Evolutionary conservation across 179 eudicot genomes (phyloP).

Genomic region (Silene coronaria): DNA sequence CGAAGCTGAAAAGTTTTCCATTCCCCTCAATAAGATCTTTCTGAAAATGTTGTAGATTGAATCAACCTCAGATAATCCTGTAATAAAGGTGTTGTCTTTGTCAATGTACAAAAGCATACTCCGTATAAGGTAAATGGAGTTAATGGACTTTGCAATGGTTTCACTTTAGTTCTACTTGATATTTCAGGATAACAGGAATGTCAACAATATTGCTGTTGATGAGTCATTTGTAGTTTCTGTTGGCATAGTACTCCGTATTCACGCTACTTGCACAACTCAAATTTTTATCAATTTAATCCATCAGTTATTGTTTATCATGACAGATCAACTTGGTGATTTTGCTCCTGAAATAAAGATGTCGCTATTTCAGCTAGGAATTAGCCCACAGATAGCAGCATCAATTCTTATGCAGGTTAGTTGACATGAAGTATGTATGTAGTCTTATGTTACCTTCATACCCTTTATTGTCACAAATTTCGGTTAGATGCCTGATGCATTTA

Average conservation of each 20-base stretch:
- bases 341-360: slow-evolving; percentile 90
- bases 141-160: background rate
- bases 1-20: too few relatives aligned
- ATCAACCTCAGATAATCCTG: background rate
- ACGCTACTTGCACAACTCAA: background rate
- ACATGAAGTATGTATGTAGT: slow-evolving; percentile 1
- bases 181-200: background rate
- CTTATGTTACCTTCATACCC: background rate
- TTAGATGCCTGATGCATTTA: background rate
- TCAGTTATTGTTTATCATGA: slow-evolving; percentile 17
- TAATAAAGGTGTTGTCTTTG: slow-evolving; percentile 1
- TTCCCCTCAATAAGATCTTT: background rate
- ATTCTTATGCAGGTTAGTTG: slow-evolving; percentile 82
- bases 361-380: slow-evolving; percentile 90
- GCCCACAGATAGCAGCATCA: slow-evolving; percentile 97
- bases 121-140: background rate
- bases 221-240: slow-evolving; percentile 5
- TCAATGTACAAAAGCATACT: background rate
- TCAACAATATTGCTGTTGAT: background rate
- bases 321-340: slow-evolving; percentile 82
- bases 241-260: background rate
- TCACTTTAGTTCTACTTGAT: background rate
- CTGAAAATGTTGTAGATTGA: background rate
- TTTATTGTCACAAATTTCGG: background rate
- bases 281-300: background rate